Base-by-base conservation (phyloP, 257 asterid genomes). In the Phtheirospermum japonicum region DNA sequence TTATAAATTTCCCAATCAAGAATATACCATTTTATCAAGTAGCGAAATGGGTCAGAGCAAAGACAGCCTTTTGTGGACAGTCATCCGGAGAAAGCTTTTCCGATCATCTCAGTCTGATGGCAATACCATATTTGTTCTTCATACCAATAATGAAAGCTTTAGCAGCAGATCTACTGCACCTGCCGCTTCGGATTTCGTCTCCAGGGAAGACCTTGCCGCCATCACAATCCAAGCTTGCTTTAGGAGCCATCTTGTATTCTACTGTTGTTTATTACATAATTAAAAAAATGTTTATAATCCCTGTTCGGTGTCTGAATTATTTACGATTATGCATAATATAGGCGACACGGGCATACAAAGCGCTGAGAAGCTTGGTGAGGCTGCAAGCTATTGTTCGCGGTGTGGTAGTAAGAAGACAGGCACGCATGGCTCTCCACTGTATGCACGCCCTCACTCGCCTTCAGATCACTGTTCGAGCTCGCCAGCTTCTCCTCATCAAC, bases 331-430 rank as follows among this genome's bases (percentile, higher is more conserved):
- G 48, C 17, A 13, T 23, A 23, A 18, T 48, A 23, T 20, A 89
- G 97, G 95, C 90, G 4, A 82, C 85, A 69, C 66, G 84, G 60
- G 95, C 95, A 14, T 79, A 66, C 39, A 72, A 79, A 40, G 89
- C 94, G 12, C 67, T 86, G 59, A 77, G 75, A 63, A 80, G 95
- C 84, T 77, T 89, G 46, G 88, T 86, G 69, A 86, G 70, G 85
- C 82, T 82, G 66, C 95, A 89, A 66, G 94, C 97, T 0, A 68
- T 84, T 16, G 94, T 84, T 28, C 83, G 95, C 2, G 97, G 91
- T 64, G 95, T 79, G 49, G 46, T 74, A 26, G 91, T 76, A 34
- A 73, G 95, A 65, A 82, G 87, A 71, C 96, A 86, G 55, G 84
- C 95, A 0, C 81, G 87, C 9, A 79, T 84, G 31, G 93, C 96